Evolutionary conservation across 2,329 filamentous ascomycete species (phyloP), one percentile per base, ranked within the genome.

Genomic region (Botrytis porri): DNA sequence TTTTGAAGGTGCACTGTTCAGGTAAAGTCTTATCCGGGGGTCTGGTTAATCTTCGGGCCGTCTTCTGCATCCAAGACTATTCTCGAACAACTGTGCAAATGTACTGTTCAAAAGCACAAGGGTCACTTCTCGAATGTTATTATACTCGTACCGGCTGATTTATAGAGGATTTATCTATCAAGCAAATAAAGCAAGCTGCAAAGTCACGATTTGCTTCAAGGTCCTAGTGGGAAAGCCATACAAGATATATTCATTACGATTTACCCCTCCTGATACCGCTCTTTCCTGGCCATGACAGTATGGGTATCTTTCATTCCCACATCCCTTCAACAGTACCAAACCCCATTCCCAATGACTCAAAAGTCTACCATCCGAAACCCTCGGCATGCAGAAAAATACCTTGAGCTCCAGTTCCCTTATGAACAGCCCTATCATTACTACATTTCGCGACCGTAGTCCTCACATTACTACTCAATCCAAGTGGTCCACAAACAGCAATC

Each of bases 371-470:
- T 20, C 84, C 84, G 80, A 90, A 90, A 77, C 89, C 87, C 75
- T 90, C 88, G 0, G 87, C 87, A 77, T 89, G 86, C 73, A 90
- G 77, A 78, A 87, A 86, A 39, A 90, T 89, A 0, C 88, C 88
- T 78, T 90, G 88, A 0, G 88, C 88, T 0, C 88, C 88, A 0
- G 88, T 89, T 10, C 88, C 88, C 79, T 90, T 90, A 78, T 90
- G 88, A 43, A 90, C 88, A 3, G 86, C 88, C 48, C 88, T 82
- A 81, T 90, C 88, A 76, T 90, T 88, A 71, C 87, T 88, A 74
- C 89, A 76, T 45, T 81, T 82, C 4, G 86, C 85, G 7, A 90
- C 88, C 74, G 84, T 86, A 74, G 86, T 89, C 72, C 88, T 83
- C 22, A 87, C 85, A 69, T 81, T 82, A 5, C 85, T 83, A 9